phyloP scores from a whole-genome alignment of 805 yeast species.

The Candida jianshihensis region DNA sequence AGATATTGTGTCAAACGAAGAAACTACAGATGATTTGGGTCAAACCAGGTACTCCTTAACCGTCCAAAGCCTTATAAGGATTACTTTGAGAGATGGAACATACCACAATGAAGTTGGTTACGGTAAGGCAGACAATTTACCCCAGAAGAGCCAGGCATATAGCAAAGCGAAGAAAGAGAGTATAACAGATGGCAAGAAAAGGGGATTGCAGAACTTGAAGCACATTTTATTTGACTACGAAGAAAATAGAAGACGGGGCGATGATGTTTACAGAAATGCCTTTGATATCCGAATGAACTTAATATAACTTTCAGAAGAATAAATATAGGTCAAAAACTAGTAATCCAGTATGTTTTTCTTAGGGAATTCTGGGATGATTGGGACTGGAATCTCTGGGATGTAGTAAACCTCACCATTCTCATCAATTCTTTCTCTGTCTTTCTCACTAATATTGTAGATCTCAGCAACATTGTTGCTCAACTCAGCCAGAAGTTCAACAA shows the following conservation, averaged over 20 bases:
- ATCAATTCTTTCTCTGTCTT: slow-evolving; percentile 82
- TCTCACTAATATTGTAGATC: slow-evolving; percentile 74
- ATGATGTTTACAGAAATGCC: slow-evolving; percentile 25
- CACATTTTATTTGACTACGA: slow-evolving; percentile 40
- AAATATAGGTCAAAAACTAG: too few species aligned
- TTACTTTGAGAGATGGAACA: slow-evolving; percentile 75
- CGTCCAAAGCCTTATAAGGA: slow-evolving; percentile 45
- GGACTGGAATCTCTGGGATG: slow-evolving; percentile 70
- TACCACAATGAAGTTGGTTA: slow-evolving; percentile 73
- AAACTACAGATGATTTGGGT: slow-evolving; percentile 3
- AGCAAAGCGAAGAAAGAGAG: slow-evolving; percentile 83
- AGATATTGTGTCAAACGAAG: slow-evolving; percentile 11
- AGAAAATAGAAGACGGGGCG: slow-evolving; percentile 24
- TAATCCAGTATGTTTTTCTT: slow-evolving; percentile 51
- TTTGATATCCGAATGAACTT: slow-evolving; percentile 11
- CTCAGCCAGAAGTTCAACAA: slow-evolving; percentile 47
- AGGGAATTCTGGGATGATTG: slow-evolving; percentile 59
- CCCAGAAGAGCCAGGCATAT: slow-evolving; percentile 60
- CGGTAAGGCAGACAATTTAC: slow-evolving; percentile 61
- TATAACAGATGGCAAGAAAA: slow-evolving; percentile 74
- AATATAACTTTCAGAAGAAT: too few species aligned
- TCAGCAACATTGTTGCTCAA: slow-evolving; percentile 61
- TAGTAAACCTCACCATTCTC: slow-evolving; percentile 81
- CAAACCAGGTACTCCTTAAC: slow-evolving; percentile 19
- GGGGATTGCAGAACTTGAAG: slow-evolving; percentile 76